phyloP scores from a whole-genome alignment of 306 rosid genomes.

The Ochetophila trinervis region DNA sequence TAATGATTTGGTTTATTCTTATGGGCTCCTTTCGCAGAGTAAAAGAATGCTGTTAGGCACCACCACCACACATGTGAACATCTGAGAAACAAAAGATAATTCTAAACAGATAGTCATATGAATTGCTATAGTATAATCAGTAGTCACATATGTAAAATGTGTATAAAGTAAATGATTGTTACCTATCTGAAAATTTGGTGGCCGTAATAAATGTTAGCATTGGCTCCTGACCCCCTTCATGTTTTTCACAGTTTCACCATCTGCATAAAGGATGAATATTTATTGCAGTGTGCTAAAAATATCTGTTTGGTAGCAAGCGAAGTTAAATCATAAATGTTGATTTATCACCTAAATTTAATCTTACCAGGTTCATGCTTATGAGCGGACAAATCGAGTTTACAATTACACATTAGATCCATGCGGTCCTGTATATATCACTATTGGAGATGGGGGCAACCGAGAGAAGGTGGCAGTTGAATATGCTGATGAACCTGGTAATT shows the following conservation, averaged over 20 bases:
- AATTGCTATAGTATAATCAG: too few relatives aligned
- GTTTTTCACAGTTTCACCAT: not conserved
- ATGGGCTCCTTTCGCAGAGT: conserved; percentile 7
- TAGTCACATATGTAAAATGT: too few relatives aligned
- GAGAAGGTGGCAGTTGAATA: conserved; percentile 67
- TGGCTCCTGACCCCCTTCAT: not conserved
- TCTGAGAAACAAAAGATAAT: too few relatives aligned
- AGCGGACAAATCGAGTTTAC: conserved; percentile 77
- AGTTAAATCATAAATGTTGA: conserved; percentile 4
- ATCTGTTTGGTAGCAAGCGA: not conserved
- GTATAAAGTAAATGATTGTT: too few relatives aligned
- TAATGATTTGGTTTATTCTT: conserved; percentile 17
- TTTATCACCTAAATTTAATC: not conserved
- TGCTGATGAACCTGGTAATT: conserved; percentile 62
- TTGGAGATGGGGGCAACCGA: conserved; percentile 86
- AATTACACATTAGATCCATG: conserved; percentile 73
- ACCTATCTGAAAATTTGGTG: too few relatives aligned
- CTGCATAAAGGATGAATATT: not conserved
- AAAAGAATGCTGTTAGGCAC: not conserved
- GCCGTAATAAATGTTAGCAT: too few relatives aligned
- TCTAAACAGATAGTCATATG: too few relatives aligned
- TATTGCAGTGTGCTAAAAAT: not conserved
- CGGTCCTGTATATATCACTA: conserved; percentile 67
- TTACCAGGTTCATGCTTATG: conserved; percentile 82
- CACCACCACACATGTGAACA: too few relatives aligned